Base-by-base conservation (phyloP, 169 alveolate species). In the Plasmodium yoelii region DNA sequence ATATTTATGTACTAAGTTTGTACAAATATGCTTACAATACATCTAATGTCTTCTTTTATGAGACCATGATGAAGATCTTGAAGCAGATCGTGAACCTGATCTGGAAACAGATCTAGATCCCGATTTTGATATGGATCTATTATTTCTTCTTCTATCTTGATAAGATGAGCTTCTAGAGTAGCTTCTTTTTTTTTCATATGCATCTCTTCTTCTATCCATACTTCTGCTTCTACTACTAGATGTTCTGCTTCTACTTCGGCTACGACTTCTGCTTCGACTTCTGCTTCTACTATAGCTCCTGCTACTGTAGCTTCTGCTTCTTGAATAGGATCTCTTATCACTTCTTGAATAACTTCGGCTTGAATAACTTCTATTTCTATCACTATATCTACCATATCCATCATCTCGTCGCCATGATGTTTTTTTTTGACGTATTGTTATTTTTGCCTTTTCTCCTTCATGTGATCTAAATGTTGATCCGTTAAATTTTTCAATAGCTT, bases 391-490 rank as follows among this genome's bases (percentile, higher is more conserved):
- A 19, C 87, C 90, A 71, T 80, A 59, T 18, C 87, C 91, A 49
- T 82, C 90, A 67, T 68, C 91, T 13, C 72, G 75, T 18, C 92
- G 60, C 91, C 88, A 71, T 57, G 90, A 63, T 56, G 92, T 55
- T 9, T 92, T 73, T 77, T 93, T 94, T 67, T 94, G 95, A 26
- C 97, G 86, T 13, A 94, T 96, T 28, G 94, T 72, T 77, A 95
- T 94, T 68, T 94, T 93, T 24, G 95, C 24, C 63, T 95, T 95
- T 73, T 94, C 97, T 5, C 97, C 97, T 86, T 95, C 96, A 60
- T 94, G 97, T 13, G 97, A 95, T 63, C 93, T 90, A 91, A 95
- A 95, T 3, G 95, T 94, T 59, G 96, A 93, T 47, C 97, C 97
- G 53, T 95, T 94, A 46, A 93, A 93, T 67, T 88, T 87, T 63